Evolutionary conservation across 495 filamentous ascomycete genomes (phyloP).

Genomic region (Penicillium ochrochloron): DNA sequence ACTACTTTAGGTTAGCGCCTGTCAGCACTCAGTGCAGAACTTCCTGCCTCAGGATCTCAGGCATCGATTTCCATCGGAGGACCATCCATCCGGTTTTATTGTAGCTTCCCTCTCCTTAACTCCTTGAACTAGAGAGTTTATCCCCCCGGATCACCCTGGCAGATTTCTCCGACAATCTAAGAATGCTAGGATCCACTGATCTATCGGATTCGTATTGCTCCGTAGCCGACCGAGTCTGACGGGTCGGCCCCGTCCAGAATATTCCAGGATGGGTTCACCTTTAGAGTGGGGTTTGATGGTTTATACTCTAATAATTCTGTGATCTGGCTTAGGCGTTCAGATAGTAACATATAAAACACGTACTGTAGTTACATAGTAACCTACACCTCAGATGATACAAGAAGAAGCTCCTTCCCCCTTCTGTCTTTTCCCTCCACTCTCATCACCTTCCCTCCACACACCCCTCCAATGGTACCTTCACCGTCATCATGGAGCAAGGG

Average conservation of each 20-base stretch:
- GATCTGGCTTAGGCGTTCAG: background rate
- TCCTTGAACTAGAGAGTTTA: background rate
- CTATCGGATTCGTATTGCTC: background rate
- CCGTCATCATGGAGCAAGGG: constrained; percentile 6
- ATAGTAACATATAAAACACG: no score
- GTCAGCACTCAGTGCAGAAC: constrained; percentile 9
- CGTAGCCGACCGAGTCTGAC: constrained; percentile 15
- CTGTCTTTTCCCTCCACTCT: background rate
- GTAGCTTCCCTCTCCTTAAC: background rate
- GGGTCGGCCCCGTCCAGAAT: background rate
- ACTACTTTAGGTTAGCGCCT: constrained; percentile 8
- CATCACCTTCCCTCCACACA: background rate
- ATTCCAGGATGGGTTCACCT: background rate
- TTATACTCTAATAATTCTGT: background rate
- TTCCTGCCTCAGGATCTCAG: background rate
- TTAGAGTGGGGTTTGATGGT: background rate
- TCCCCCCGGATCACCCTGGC: background rate
- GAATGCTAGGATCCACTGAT: background rate
- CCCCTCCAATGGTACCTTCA: constrained; percentile 1
- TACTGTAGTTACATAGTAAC: no score
- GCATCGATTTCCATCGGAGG: background rate
- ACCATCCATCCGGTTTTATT: background rate
- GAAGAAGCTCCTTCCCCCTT: background rate
- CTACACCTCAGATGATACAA: background rate
- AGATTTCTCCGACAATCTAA: background rate